Evolutionary conservation across 768 basidiomycete species (phyloP).

Genomic region (Mycena filopes): DNA sequence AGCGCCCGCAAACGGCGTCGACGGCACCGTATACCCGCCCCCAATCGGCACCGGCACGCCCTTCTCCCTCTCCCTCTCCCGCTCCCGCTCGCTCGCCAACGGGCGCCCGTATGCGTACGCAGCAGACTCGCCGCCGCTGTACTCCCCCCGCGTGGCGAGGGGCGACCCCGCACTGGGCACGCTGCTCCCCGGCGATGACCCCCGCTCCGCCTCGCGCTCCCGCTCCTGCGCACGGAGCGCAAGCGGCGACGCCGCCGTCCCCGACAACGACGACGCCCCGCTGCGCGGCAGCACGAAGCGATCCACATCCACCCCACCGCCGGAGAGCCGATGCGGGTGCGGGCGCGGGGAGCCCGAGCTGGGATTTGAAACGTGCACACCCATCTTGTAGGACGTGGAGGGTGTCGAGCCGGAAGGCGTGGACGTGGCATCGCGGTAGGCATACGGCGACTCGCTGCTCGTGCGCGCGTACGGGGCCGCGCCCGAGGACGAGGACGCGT

Average conservation of each 20-base stretch:
- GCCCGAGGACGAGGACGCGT: not conserved
- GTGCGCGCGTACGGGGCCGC: not conserved
- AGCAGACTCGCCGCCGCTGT: not conserved
- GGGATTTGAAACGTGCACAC: constrained; percentile 32
- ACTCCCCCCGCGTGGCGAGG: constrained; percentile 8
- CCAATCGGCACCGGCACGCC: constrained; percentile 32
- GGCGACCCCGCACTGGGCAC: no score
- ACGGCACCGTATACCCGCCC: not conserved
- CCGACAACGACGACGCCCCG: constrained; percentile 18
- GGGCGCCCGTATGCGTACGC: not conserved
- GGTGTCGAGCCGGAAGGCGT: constrained; percentile 10
- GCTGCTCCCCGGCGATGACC: no score
- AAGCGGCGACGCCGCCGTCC: constrained; percentile 4
- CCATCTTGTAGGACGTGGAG: constrained; percentile 31
- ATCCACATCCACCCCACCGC: constrained; percentile 19
- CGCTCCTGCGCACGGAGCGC: not conserved
- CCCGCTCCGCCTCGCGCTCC: not conserved
- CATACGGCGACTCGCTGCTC: not conserved
- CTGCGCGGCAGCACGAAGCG: constrained; percentile 29
- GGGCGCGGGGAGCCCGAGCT: no score
- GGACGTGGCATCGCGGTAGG: not conserved
- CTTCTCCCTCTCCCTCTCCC: constrained; percentile 31
- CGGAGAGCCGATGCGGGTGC: no score
- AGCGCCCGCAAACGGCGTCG: not conserved
- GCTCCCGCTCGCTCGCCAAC: constrained; percentile 27